phyloP scores from a whole-genome alignment of 176 grass and related monocot genomes.

The Carex myosuroides region DNA sequence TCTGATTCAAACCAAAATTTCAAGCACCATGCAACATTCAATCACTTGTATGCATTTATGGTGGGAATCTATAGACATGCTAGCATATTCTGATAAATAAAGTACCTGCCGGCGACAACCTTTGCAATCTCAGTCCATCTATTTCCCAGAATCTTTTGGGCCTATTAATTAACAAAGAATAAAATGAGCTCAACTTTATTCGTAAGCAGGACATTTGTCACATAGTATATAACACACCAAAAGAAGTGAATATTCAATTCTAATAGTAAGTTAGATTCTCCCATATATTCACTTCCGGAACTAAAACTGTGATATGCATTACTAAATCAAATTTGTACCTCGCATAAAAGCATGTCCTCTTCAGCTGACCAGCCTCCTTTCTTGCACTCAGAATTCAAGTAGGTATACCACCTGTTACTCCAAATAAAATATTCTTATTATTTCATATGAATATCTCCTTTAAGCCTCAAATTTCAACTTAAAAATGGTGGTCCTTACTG shows the following conservation, averaged over 20 bases:
- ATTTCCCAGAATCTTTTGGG: conserved; percentile 89
- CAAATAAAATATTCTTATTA: not conserved
- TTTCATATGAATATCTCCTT: not conserved
- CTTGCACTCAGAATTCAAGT: conserved; percentile 96
- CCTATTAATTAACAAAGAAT: conserved; percentile 36
- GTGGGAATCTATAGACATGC: not conserved
- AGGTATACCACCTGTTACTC: conserved; percentile 78
- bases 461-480: not conserved
- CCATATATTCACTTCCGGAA: not conserved
- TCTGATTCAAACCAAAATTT: not conserved
- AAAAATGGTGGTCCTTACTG: not conserved
- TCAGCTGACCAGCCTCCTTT: conserved; percentile 92
- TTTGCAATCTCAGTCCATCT: conserved; percentile 99
- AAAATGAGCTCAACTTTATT: conserved; percentile 3
- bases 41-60: not conserved
- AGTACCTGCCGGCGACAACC: conserved; percentile 87
- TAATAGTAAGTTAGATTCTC: conserved; percentile 1
- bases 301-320: conserved; percentile 5
- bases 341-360: conserved; percentile 85
- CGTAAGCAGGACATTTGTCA: not conserved
- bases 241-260: not conserved
- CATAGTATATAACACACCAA: not conserved
- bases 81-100: conserved; percentile 3
- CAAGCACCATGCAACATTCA: not conserved
- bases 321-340: conserved; percentile 56